phyloP scores from a whole-genome alignment of 108 stramenopile genomes.

The Aureococcus anophagefferens region DNA sequence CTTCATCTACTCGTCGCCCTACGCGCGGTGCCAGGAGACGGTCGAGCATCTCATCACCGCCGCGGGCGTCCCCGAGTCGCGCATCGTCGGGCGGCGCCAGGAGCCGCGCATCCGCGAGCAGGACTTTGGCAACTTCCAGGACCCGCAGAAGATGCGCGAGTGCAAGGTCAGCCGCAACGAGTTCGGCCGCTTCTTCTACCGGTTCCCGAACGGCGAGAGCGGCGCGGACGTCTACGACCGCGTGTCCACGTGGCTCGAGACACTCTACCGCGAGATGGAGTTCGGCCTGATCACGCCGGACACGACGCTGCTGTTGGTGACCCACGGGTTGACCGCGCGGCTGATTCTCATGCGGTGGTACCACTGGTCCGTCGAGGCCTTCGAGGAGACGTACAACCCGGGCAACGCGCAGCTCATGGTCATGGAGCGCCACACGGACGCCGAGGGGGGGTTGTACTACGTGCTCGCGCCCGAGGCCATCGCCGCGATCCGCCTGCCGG shows the following conservation, averaged over 20 bases:
- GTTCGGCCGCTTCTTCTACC: conserved; percentile 31
- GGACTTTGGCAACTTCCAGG: conserved; percentile 23
- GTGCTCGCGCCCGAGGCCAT: no score
- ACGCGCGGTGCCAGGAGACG: conserved; percentile 45
- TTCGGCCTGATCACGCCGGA: not conserved
- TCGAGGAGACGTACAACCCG: conserved; percentile 42
- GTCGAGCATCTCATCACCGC: conserved; percentile 9
- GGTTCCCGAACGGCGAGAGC: conserved; percentile 22
- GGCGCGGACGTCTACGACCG: conserved; percentile 22
- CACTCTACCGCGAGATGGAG: conserved; percentile 15
- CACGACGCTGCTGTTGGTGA: conserved; percentile 28
- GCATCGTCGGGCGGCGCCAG: conserved; percentile 24
- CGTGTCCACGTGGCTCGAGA: conserved; percentile 36
- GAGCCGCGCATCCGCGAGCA: conserved; percentile 24
- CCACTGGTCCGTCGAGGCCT: conserved; percentile 22
- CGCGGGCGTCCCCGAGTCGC: conserved; percentile 7
- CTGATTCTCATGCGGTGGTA: conserved; percentile 34
- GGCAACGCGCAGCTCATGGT: conserved; percentile 32
- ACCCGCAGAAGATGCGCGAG: conserved; percentile 16
- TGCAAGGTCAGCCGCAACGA: conserved; percentile 27
- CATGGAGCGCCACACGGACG: no score
- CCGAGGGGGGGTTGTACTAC: no score
- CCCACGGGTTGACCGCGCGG: conserved; percentile 34
- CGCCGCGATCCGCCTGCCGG: no score
- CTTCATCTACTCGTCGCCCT: conserved; percentile 52